Evolutionary conservation across 371 early-diverging fungal species (phyloP).

Genomic region (Mortierella sp.): DNA sequence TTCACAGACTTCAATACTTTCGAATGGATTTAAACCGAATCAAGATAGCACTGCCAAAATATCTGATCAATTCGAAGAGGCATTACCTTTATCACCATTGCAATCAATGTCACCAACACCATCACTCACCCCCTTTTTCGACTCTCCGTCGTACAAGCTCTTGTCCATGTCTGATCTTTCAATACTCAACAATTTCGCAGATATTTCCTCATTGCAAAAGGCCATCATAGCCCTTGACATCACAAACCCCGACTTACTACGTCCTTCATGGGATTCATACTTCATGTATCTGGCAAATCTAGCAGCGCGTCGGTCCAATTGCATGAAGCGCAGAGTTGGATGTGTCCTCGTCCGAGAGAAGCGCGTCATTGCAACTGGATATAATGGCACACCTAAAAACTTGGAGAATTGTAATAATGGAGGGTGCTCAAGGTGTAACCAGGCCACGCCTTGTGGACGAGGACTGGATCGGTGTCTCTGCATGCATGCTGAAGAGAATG

Average conservation of each 20-base stretch:
- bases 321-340: constrained; percentile 99
- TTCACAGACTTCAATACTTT: constrained; percentile 7
- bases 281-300: constrained; percentile 97
- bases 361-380: constrained; percentile 96
- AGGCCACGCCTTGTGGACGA: constrained; percentile 78
- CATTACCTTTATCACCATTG: background rate
- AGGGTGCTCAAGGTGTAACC: constrained; percentile 96
- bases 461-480: constrained; percentile 93
- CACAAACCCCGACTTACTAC: constrained; percentile 76
- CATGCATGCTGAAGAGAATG: constrained; percentile 99
- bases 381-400: constrained; percentile 97
- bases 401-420: constrained; percentile 95
- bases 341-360: constrained; percentile 93
- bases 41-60: background rate
- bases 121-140: background rate
- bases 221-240: constrained; percentile 67
- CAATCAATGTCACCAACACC: constrained; percentile 2
- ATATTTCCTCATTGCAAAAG: constrained; percentile 54
- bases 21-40: background rate
- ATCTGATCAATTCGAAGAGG: background rate
- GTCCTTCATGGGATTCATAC: constrained; percentile 97
- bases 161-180: constrained; percentile 69
- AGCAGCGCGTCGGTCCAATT: constrained; percentile 87
- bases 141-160: constrained; percentile 58
- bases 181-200: constrained; percentile 69